Base-by-base conservation (phyloP, 2,329 filamentous ascomycete genomes). In the Plenodomus lindquistii region DNA sequence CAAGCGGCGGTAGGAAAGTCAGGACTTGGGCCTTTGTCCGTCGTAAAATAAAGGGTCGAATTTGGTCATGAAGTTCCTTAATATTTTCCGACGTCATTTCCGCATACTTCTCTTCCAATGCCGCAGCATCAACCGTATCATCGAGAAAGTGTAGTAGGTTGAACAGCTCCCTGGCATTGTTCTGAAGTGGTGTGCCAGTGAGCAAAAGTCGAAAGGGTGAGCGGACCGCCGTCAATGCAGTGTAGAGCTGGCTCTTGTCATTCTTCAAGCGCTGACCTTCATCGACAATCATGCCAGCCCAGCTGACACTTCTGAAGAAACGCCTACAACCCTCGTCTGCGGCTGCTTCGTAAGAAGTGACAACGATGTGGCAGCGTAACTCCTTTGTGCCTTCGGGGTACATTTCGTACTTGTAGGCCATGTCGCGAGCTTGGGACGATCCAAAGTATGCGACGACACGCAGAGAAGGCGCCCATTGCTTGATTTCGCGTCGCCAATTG, bases 401-500 rank as follows among this genome's bases (percentile, higher is more conserved):
- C 54, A 99, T 83, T 71, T 99, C 95, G 67, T 96, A 86, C 29
- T 88, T 71, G 50, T 88, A 87, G 0, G 90, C 87, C 50, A 96
- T 82, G 31, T 89, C 84, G 57, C 94, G 88, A 15, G 91, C 81
- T 40, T 82, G 80, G 42, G 80, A 81, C 15, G 87, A 87, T 38
- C 94, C 94, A 68, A 95, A 95, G 68, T 94, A 97, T 0, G 91
- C 87, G n/a, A 97, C 91, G 6, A 96, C 91, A 36, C 91, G 85
- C 29, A 97, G 75, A 6, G 83, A 84, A 1, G 93, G 93, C 0
- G 88, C 86, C 93, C 93, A 99, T 59, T 89, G 86, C 75, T 96
- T 95, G 71, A 97, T 91, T 69, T 99, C 94, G 40, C 93, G 86
- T 5, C 93, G 88, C 93, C 94, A 99, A 69, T 99, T 99, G n/a